Base-by-base conservation (phyloP, 768 basidiomycete species). In the Strobilomyces confusus region DNA sequence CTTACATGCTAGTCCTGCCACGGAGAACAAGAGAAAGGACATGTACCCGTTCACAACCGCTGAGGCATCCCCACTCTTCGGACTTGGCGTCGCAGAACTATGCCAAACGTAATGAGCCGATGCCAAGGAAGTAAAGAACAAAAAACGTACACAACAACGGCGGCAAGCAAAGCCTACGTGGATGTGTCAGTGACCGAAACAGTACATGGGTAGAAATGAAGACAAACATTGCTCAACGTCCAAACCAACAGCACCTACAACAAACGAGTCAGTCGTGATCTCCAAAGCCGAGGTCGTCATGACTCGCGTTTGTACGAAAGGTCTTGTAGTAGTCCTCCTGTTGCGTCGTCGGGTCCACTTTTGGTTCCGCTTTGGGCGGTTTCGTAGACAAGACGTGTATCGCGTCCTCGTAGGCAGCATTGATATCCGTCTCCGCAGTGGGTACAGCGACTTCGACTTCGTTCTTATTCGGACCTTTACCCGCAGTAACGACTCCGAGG, bases 361-460 rank as follows among this genome's bases (percentile, higher is more conserved):
- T 86, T 25, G 72, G 63, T 30, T 87, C 86, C 45, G 72, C 80
- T 68, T 89, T 89, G 3, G 89, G 87, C 25, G 90, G 76, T 69
- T 94, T 93, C 12, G 81, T 81, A 15, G 80, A 78, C 47, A 98
- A 71, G 3, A 93, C 83, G 60, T 87, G 84, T 32, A 94, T 80
- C 3, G 95, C 97, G 58, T 95, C 92, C 57, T 95, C 91, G 64
- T 98, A 98, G 49, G 87, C 80, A 29, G 86, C 84, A 63, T 94
- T 85, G 69, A 92, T 86, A 63, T 98, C 95, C 61, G 84, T 90
- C 66, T 95, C 86, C 48, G 85, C 85, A 1, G 90, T 88, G 3
- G 94, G 94, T 0, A 97, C 80, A 9, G 79, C 77, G 9, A 92
- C 91, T 54, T 95, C 92, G 11, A 95, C 95, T 64, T 90, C 86